Evolutionary conservation across 345 rosid species (phyloP).

Genomic region (Syzygium oleosum): DNA sequence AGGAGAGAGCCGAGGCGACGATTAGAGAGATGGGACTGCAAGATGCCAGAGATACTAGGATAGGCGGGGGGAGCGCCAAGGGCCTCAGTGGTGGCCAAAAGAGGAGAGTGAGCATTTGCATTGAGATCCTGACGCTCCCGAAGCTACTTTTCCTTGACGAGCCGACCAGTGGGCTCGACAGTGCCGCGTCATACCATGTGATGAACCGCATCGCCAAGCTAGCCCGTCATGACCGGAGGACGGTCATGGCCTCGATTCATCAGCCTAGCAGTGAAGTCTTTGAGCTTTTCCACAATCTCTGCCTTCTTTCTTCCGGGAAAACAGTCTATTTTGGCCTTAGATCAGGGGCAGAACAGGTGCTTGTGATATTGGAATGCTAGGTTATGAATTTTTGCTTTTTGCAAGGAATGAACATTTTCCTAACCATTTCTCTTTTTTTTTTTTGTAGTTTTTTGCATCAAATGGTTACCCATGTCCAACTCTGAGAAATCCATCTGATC

Average conservation of each 20-base stretch:
- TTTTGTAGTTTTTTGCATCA: slow-evolving; percentile 36
- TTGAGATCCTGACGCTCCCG: slow-evolving; percentile 39
- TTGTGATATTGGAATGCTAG: not conserved
- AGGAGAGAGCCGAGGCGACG: slow-evolving; percentile 34
- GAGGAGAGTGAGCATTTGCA: slow-evolving; percentile 49
- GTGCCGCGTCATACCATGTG: slow-evolving; percentile 47
- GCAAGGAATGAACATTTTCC: not conserved
- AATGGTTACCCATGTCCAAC: slow-evolving; percentile 14
- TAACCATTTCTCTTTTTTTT: not conserved
- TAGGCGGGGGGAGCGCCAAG: slow-evolving; percentile 36
- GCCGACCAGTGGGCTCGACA: slow-evolving; percentile 47
- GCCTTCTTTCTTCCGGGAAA: slow-evolving; percentile 39
- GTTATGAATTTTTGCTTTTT: not conserved
- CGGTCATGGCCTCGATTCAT: slow-evolving; percentile 40
- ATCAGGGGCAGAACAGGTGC: slow-evolving; percentile 24
- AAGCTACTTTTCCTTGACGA: slow-evolving; percentile 42
- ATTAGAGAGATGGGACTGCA: slow-evolving; percentile 48
- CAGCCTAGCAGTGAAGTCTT: slow-evolving; percentile 48
- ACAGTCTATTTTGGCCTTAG: slow-evolving; percentile 33
- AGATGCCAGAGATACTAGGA: slow-evolving; percentile 31
- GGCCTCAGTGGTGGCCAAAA: slow-evolving; percentile 55
- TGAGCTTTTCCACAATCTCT: slow-evolving; percentile 29
- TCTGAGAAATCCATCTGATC: not conserved
- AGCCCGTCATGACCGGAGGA: slow-evolving; percentile 17
- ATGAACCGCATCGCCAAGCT: slow-evolving; percentile 31